Evolutionary conservation across 352 stramenopile genomes (phyloP).

Genomic region (Aphanomyces stellatus): DNA sequence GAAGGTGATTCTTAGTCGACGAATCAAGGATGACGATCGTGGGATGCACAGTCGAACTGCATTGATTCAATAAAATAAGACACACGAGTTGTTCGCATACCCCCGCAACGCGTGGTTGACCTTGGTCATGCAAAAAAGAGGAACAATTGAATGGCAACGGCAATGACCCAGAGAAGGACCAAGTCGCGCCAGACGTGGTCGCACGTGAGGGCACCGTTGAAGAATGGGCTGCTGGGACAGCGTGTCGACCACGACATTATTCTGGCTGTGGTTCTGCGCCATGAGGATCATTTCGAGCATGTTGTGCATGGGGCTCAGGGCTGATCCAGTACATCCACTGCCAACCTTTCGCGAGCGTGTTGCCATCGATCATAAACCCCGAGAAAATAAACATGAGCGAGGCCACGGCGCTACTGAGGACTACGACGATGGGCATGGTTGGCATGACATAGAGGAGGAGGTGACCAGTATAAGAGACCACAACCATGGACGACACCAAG

Average conservation of each 20-base stretch:
- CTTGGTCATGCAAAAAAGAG: neutral
- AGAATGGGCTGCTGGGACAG: neutral
- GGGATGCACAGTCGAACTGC: no score
- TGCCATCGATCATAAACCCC: constrained; percentile 12
- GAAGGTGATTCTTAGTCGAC: no score
- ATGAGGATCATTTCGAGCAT: constrained; percentile 14
- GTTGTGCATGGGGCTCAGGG: constrained; percentile 12
- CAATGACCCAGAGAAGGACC: neutral
- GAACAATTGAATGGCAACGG: neutral
- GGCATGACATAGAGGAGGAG: neutral
- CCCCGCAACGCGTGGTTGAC: constrained; percentile 2
- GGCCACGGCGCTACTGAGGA: neutral
- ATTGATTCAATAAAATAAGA: no score
- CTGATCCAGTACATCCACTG: constrained; percentile 19
- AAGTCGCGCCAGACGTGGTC: neutral
- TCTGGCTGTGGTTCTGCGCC: constrained; percentile 10
- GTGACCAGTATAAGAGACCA: constrained; percentile 6
- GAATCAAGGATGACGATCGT: no score
- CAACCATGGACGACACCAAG: neutral
- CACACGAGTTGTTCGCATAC: no score
- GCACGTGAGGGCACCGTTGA: constrained; percentile 1
- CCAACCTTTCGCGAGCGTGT: constrained; percentile 10
- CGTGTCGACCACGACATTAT: neutral
- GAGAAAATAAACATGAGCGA: constrained; percentile 4
- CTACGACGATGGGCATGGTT: constrained; percentile 4